phyloP scores from a whole-genome alignment of 148 eudicot species.

The Rhododendron molle region DNA sequence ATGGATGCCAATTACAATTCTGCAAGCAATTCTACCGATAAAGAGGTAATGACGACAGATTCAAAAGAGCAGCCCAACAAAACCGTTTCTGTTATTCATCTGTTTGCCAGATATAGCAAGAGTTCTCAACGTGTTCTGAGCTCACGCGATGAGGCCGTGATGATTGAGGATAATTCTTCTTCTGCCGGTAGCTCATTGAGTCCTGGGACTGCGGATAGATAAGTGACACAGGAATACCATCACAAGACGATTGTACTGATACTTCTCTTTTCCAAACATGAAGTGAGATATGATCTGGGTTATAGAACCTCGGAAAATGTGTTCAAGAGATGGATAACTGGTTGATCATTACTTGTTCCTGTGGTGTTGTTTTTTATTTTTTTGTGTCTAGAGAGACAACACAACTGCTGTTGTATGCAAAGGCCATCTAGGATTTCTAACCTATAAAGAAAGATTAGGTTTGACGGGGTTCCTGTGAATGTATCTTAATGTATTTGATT shows the following conservation, averaged over 20 bases:
- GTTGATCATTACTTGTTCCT: neutral
- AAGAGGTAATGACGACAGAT: conserved; percentile 2
- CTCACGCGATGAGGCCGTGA: neutral
- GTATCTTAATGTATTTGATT: no score
- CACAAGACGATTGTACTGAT: neutral
- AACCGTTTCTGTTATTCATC: conserved; percentile 18
- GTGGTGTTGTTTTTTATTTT: neutral
- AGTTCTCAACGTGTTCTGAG: conserved; percentile 12
- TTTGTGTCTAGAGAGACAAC: neutral
- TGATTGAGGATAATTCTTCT: conserved; percentile 15
- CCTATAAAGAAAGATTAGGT: neutral
- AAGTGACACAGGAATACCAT: neutral
- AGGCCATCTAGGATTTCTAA: neutral
- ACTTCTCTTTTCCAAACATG: neutral
- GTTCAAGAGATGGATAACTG: neutral
- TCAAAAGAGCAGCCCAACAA: conserved; percentile 12
- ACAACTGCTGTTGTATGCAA: neutral
- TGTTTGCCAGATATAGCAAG: conserved; percentile 25
- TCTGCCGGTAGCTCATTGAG: conserved; percentile 12
- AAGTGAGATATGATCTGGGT: neutral
- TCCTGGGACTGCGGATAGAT: neutral
- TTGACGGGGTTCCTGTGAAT: no score
- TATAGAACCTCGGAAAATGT: neutral
- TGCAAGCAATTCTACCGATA: neutral
- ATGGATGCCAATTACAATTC: neutral